Evolutionary conservation across 2,329 filamentous ascomycete genomes (phyloP).

Genomic region (Colletotrichum viniferum): DNA sequence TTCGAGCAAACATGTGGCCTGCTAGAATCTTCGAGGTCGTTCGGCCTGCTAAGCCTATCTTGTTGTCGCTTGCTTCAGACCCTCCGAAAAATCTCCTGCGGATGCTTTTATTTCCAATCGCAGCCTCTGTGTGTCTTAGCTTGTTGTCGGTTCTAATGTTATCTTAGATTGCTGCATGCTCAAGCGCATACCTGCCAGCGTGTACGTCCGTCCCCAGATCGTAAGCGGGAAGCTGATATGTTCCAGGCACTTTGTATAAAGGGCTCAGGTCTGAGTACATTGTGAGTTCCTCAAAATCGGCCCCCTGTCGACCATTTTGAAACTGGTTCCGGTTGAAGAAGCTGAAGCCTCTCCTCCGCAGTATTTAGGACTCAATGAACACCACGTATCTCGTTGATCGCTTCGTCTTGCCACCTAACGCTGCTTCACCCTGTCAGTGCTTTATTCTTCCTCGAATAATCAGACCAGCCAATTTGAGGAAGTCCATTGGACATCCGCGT

Average conservation of each 20-base stretch:
- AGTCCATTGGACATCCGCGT: too few relatives aligned
- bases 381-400: background rate
- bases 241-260: background rate
- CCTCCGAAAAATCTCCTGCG: background rate
- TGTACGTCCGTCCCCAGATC: background rate
- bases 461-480: too few relatives aligned
- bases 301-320: fast-evolving
- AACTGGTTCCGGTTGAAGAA: too few relatives aligned
- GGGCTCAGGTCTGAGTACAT: fast-evolving
- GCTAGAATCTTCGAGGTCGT: too few relatives aligned
- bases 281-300: fast-evolving
- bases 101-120: background rate
- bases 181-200: background rate
- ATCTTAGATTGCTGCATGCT: background rate
- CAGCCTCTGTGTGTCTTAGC: background rate
- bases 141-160: fast-evolving
- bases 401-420: background rate
- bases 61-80: background rate
- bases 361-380: fast-evolving
- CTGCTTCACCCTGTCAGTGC: background rate
- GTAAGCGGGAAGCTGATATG: background rate
- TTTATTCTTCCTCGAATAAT: background rate
- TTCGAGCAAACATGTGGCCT: background rate
- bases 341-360: background rate
- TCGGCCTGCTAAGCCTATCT: too few relatives aligned